Evolutionary conservation across 108 stramenopile genomes (phyloP), one percentile per base, ranked within the genome.

Genomic region (Cyclotella sp.): DNA sequence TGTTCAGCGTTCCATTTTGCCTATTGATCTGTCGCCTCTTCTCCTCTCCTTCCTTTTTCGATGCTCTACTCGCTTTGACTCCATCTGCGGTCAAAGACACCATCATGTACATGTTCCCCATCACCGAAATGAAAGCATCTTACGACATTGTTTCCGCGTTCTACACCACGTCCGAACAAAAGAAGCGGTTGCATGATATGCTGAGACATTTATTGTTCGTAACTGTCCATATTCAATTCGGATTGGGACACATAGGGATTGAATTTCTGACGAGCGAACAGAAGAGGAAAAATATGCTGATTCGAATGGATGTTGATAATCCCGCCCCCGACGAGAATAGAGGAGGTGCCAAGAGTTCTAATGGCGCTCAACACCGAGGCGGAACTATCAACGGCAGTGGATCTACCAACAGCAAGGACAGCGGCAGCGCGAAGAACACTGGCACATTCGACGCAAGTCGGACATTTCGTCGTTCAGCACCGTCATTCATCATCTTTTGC

Each of bases 141-240:
- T 93, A 92, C 73, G 68, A 86, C 46, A 90, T 93, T 34, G 62
- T 89, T 34, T 72, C 82, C 12, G 68, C 83, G 15, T 92, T 91
- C 52, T 65, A 65, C 46, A 65, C 64, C 10, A 65, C 71, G 87
- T 41, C 34, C 52, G 14, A 72, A 82, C 68, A 79, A 74, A 49
- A 63, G 16, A 72, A 58, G 15, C 45, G 90, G 12, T 63, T 95
- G 34, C 58, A 86, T 40, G 54, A 82, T 30, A 91, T 90, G 84
- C 12, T 91, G 29, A 53, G 49, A 6, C 83, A 92, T 55, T 68
- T 95, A 53, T 79, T 95, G 26, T 95, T 95, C 71, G 87, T 93
- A 11, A 95, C 95, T 12, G 92, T 95, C 76, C 89, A 95, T 73
- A 88, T 95, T 67, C 95, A 95, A 82, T 80, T 89, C 44, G 95